Percentiles rank a stretch among this genome's conserved stretches.
phyloP scores from a whole-genome alignment of 2,329 filamentous ascomycete genomes.

The Dothideomycetidae sp. region DNA sequence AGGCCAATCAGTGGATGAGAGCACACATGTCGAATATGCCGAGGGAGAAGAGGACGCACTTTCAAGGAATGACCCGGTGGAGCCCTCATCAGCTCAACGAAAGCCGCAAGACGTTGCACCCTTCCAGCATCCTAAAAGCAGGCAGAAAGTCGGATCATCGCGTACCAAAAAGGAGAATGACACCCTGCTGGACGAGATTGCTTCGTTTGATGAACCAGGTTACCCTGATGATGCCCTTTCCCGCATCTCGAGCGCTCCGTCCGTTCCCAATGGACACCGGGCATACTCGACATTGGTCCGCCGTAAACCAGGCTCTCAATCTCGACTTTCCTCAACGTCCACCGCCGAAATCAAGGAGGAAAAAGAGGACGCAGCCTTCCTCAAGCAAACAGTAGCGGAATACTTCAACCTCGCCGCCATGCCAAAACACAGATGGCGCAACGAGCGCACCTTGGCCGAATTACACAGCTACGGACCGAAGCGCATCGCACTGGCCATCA shows the following conservation, averaged over 20 bases:
- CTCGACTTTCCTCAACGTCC: no score
- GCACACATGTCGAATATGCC: no score
- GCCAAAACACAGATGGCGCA: constrained; percentile 4
- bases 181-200: not conserved
- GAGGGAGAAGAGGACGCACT: no score
- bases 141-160: no score
- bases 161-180: constrained; percentile 3
- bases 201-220: not conserved
- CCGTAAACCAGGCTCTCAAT: no score
- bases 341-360: no score
- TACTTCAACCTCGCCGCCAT: constrained; percentile 4
- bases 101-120: no score
- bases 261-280: not conserved
- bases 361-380: constrained; percentile 4
- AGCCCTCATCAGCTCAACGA: no score
- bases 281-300: not conserved
- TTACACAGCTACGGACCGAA: constrained; percentile 4
- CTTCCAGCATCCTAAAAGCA: no score
- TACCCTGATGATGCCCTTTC: not conserved
- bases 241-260: not conserved
- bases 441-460: constrained; percentile 7
- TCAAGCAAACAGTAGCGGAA: constrained; percentile 4
- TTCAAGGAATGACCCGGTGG: no score
- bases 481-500: constrained; percentile 3
- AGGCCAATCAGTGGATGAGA: no score